Base-by-base conservation (phyloP, 2,329 filamentous ascomycete species). In the Talaromyces sp. region DNA sequence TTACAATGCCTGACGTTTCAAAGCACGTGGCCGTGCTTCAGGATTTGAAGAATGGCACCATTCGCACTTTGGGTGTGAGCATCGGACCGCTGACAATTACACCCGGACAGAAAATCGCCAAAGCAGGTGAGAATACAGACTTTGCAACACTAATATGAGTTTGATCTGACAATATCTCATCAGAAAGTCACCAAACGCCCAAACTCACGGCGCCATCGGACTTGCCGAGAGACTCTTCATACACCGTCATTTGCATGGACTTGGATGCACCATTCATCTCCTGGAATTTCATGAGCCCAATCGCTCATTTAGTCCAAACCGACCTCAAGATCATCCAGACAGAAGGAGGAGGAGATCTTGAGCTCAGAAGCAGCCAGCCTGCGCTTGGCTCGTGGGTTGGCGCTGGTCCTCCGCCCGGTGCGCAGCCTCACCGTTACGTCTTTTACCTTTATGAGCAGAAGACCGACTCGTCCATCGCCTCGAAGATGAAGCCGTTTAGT, bases 231-330 rank as follows among this genome's bases (percentile, higher is more conserved):
- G 49, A 72, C 5, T 45, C 29, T 22, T 51, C 31, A 19, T 66
- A 66, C 31, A n/a, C 61, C 17, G 31, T 47, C 19, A 59, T 66
- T n/a, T 64, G 49, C 34, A 22, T 84, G 34, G 82, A 85, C 67
- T 72, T 82, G 13, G 83, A 85, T 72, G 78, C 82, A 0, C 83
- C 82, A 0, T 80, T 80, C 67, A 76, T 75, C 0, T 79, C 77
- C 11, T 76, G 79, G 58, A 69, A 70, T 69, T 61, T 68, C 63
- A n/a, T 83, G 1, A 76, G 80, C 5, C 83, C 83, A 1, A 74
- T 83, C 25, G 70, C 83, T 59, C 83, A 85, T 72, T 83, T 80
- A 75, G 71, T 83, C 59, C 81, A 83, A 65, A 77, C 78, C 0
- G 77, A 77, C 49, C 69, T 82, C 53, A 67, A 69, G 17, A 22